Base-by-base conservation (phyloP, 179 eudicot species). In the Silene vulgaris region DNA sequence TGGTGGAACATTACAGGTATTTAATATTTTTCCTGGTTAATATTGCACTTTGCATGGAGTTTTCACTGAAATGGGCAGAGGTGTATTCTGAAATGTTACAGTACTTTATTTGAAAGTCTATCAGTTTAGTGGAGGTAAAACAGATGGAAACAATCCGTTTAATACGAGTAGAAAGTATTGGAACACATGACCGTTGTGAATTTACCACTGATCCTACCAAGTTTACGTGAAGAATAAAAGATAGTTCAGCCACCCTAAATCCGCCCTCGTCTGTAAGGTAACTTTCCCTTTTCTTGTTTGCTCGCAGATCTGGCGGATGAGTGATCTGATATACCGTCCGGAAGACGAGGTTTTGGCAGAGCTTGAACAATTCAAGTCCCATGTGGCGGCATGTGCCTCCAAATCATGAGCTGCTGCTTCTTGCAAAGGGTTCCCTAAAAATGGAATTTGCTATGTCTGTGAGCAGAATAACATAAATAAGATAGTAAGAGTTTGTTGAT, bases 241-340 rank as follows among this genome's bases (percentile, higher is more conserved):
- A 43, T 4, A 43, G 50, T 45, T 45, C 8, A 45, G 52, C 52
- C 3, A 45, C 52, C 52, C 13, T 45, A 45, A 45, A 9, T 45
- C 13, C 52, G 13, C 52, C 14, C 13, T 45, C 2, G 11, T 45
- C 52, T 45, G 52, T 11, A 56, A n/a, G 12, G 7, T n/a, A 35
- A 61, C 40, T 43, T 19, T 17, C 65, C 13, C 50, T 65, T 68
- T 5, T 16, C 74, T 71, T 30, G 2, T 4, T 74, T 37, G 3
- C 43, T n/a, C 37, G 8, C 90, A 95, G 99, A 92, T 95, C 37
- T 96, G 99, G 99, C 91, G 98, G 23, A 91, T 96, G 91, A 90
- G 88, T 26, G 99, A 96, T 86, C 82, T 96, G 79, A 82, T 96
- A 50, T 93, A 93, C 86, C 88, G 98, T 75, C 89, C 98, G 3